Evolutionary conservation across 176 grass and related monocot species (phyloP).

Genomic region (Saccharum officinarum): DNA sequence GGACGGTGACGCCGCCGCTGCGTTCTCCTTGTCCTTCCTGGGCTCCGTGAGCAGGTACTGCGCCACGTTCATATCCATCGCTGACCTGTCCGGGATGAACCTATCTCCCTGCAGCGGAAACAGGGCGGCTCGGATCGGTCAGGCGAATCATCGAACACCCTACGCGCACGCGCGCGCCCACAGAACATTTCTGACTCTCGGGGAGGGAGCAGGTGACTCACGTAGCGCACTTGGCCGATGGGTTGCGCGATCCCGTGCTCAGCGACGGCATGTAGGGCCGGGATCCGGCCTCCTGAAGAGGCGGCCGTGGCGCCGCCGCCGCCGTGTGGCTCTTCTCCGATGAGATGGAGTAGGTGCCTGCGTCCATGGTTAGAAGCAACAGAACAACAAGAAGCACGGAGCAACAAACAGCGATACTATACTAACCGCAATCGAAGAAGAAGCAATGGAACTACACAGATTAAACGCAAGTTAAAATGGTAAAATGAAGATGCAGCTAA

Average conservation of each 20-base stretch:
- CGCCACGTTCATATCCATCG: conserved; percentile 71
- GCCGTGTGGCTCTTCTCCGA: neutral
- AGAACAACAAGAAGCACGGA: neutral
- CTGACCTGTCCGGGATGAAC: conserved; percentile 55
- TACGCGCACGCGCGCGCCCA: neutral
- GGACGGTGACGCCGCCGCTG: conserved; percentile 19
- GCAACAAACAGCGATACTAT: neutral
- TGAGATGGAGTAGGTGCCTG: conserved; percentile 46
- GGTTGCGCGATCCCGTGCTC: conserved; percentile 27
- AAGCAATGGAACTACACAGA: neutral
- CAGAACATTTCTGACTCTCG: too few species aligned
- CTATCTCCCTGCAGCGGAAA: conserved; percentile 50
- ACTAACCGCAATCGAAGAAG: neutral
- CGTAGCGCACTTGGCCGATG: conserved; percentile 31
- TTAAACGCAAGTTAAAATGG: neutral
- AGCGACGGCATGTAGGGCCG: conserved; percentile 42
- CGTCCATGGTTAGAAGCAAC: conserved; percentile 48
- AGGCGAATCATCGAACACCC: neutral
- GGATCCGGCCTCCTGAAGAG: conserved; percentile 38
- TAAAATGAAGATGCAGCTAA: neutral
- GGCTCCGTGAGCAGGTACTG: conserved; percentile 62
- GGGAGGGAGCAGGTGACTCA: neutral
- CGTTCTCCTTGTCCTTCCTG: conserved; percentile 58
- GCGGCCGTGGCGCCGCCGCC: conserved; percentile 1
- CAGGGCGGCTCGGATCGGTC: neutral